Percentiles rank a stretch among this genome's conserved stretches.
Evolutionary conservation across 2,329 filamentous ascomycete genomes (phyloP).

Genomic region (Penicillium vulpinum): DNA sequence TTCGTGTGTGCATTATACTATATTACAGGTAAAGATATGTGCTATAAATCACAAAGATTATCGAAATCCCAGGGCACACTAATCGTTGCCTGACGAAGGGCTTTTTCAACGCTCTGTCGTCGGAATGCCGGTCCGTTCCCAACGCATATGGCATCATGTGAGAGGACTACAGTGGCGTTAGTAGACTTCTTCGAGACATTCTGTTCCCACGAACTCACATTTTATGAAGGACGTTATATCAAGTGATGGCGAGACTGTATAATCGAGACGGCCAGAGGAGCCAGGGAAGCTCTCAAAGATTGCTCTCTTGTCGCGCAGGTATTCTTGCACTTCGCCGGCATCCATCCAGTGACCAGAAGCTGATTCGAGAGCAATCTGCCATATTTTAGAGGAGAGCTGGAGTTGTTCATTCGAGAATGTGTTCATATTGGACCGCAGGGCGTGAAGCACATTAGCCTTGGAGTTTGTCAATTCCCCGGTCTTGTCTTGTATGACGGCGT

Average conservation of each 20-base stretch:
- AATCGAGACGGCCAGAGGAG: constrained; percentile 8
- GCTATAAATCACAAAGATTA: constrained; percentile 13
- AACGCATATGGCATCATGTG: constrained; percentile 20
- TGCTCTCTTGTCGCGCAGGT: constrained; percentile 19
- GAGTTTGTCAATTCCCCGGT: constrained; percentile 15
- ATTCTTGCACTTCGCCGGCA: constrained; percentile 26
- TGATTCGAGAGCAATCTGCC: constrained; percentile 19
- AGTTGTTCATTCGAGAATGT: constrained; percentile 12
- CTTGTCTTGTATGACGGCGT: constrained; percentile 16
- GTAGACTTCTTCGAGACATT: not conserved
- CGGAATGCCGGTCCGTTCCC: constrained; percentile 25
- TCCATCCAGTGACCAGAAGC: constrained; percentile 23
- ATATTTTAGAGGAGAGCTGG: constrained; percentile 12
- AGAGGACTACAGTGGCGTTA: constrained; percentile 19
- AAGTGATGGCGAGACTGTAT: constrained; percentile 10
- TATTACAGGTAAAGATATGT: not conserved
- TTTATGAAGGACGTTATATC: constrained; percentile 17
- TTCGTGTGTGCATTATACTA: not conserved
- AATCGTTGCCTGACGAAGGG: constrained; percentile 18
- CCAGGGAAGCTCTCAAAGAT: constrained; percentile 12
- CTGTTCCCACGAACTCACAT: constrained; percentile 16
- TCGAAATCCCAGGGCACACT: constrained; percentile 10
- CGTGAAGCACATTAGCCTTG: constrained; percentile 18
- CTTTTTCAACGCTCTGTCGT: constrained; percentile 24
- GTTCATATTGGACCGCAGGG: constrained; percentile 10